Evolutionary conservation across 2,329 filamentous ascomycete species (phyloP), one percentile per base, ranked within the genome.

Genomic region (Fusarium udum): DNA sequence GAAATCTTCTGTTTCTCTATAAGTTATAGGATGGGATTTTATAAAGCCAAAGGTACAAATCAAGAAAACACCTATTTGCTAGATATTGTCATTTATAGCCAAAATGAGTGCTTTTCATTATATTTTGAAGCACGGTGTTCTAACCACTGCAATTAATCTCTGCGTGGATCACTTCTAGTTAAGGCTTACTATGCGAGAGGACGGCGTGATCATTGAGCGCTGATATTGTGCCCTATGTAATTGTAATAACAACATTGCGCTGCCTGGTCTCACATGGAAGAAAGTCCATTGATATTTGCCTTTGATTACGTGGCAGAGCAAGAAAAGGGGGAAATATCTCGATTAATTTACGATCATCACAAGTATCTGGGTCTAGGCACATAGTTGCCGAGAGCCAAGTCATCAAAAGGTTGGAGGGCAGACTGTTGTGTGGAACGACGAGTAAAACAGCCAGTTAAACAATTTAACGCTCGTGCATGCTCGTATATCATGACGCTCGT

Each of bases 321-420:
- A 46, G n/a, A 31, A 53, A 53, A 40, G 31, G 52, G 46, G 46
- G 16, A 46, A 56, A 48, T 49, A 34, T 39, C 45, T 69, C 31
- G 24, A 48, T 56, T 56, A 26, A 26, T 36, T 55, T 26, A 18
- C 28, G 34, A 60, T 56, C 45, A 64, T 26, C 26, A 59, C 32
- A 40, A 40, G 48, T 39, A 51, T 42, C 56, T 31, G 61, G 49
- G 45, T 31, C 70, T 67, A 59, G 70, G 66, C 57, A 61, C 36
- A 67, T 22, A 71, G 43, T 56, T 73, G 71, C 57, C 66, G 52
- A 65, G 59, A 62, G 66, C 62, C 66, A 71, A 73, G 70, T 55
- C 45, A 53, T 37, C 57, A 71, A 43, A 28, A 49, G 32, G 31
- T 36, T 39, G 31, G 26, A 39, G 28, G 28, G 37, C 16, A 64